Evolutionary conservation across 2,329 filamentous ascomycete species (phyloP).

Genomic region (Massarina eburnea): DNA sequence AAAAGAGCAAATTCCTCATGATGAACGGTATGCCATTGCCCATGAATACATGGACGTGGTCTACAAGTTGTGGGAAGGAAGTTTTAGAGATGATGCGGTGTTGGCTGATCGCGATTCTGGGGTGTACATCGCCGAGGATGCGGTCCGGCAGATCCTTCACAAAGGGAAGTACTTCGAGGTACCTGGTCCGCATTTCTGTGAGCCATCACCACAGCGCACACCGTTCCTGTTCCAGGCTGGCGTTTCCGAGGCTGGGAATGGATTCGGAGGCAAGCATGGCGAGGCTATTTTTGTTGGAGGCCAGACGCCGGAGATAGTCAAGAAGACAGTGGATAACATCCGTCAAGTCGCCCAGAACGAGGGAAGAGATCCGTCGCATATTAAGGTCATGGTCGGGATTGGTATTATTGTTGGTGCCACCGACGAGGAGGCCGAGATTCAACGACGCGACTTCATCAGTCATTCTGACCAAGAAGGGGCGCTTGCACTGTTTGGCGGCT

Average conservation of each 20-base stretch:
- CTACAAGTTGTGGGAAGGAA: constrained; percentile 68
- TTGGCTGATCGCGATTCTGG: constrained; percentile 56
- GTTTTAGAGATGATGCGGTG: constrained; percentile 67
- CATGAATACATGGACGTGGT: constrained; percentile 70
- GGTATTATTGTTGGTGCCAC: constrained; percentile 65
- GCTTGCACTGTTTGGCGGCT: constrained; percentile 69
- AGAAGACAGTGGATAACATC: constrained; percentile 62
- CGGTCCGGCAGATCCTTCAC: constrained; percentile 66
- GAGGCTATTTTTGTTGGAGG: constrained; percentile 70
- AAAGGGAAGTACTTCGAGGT: constrained; percentile 64
- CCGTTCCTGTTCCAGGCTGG: constrained; percentile 69
- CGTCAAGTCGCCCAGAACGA: constrained; percentile 57
- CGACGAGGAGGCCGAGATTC: constrained; percentile 63
- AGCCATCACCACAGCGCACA: constrained; percentile 66
- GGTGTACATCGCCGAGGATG: constrained; percentile 57
- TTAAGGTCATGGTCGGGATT: constrained; percentile 69
- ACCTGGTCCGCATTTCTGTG: constrained; percentile 66
- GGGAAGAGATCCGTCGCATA: constrained; percentile 59
- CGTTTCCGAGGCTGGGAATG: constrained; percentile 63
- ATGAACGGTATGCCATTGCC: constrained; percentile 66
- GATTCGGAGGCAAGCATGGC: constrained; percentile 67
- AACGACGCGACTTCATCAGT: constrained; percentile 60
- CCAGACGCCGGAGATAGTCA: constrained; percentile 50
- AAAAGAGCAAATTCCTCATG: constrained; percentile 59
- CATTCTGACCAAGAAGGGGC: constrained; percentile 63